A percentile compares a stretch with the other conserved stretches of the same genome.
Conservation (phyloP, 306 rosid species). For the Lagenaria siceraria region DNA sequence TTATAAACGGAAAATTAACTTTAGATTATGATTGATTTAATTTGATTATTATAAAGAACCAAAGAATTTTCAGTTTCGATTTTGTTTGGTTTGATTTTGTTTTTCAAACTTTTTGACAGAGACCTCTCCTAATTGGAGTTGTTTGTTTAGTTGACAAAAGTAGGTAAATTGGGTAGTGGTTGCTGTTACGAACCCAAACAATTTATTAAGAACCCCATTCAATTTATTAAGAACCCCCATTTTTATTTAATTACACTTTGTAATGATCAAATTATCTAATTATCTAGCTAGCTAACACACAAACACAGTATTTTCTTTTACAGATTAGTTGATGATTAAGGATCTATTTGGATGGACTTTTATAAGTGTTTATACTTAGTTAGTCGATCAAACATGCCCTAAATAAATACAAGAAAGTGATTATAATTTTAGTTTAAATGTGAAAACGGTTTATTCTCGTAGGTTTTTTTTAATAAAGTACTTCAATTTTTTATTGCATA, state of each 20-base stretch:
- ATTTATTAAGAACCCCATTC: neutral
- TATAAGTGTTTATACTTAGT: too few relatives aligned
- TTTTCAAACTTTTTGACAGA: too few relatives aligned
- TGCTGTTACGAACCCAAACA: neutral
- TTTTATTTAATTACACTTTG: neutral
- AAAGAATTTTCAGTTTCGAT: neutral
- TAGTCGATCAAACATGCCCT: too few relatives aligned
- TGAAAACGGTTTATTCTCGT: too few relatives aligned
- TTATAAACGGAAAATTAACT: too few relatives aligned
- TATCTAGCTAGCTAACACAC: neutral
- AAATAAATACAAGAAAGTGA: neutral
- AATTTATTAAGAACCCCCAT: neutral
- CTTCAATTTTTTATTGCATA: too few relatives aligned
- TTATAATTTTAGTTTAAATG: neutral
- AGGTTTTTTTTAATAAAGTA: too few relatives aligned
- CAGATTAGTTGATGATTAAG: neutral
- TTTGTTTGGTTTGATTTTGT: neutral
- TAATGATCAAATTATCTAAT: neutral
- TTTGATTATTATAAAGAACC: neutral
- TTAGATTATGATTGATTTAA: neutral
- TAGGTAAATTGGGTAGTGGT: constrained; percentile 2
- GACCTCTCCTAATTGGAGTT: neutral
- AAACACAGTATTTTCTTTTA: neutral
- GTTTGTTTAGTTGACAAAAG: neutral
- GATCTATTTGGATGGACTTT: too few relatives aligned